These are phyloP conservation scores for Pterocarpus santalinus DNA, from an alignment of 306 rosid species.

Conservation along the genomic window DNA sequence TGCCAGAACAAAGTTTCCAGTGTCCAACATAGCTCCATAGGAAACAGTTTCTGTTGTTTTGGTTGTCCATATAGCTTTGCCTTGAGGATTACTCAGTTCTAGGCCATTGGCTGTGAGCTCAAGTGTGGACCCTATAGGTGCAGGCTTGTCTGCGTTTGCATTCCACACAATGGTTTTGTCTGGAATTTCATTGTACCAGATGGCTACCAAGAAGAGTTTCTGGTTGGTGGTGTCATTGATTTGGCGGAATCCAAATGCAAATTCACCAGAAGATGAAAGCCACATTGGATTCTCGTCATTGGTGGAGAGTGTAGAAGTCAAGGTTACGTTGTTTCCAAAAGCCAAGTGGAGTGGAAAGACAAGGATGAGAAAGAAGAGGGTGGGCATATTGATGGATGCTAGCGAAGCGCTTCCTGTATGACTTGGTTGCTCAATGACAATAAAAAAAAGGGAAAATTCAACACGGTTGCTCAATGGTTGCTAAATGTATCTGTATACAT, in stretches of 20 bases:
- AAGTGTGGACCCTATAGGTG: constrained; percentile 51
- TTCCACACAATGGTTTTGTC: constrained; percentile 58
- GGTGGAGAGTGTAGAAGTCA: constrained; percentile 30
- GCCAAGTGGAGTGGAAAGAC: neutral
- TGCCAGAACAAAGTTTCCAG: constrained; percentile 60
- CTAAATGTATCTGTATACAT: too few species aligned
- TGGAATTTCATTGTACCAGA: constrained; percentile 59
- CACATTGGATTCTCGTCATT: constrained; percentile 23
- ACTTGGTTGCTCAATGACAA: too few species aligned
- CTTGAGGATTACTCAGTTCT: constrained; percentile 32
- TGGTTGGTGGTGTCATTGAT: neutral
- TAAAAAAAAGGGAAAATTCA: too few species aligned
- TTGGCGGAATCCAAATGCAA: constrained; percentile 63
- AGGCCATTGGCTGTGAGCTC: constrained; percentile 48
- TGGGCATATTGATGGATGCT: constrained; percentile 25
- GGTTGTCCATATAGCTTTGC: constrained; percentile 35
- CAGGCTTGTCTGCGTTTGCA: constrained; percentile 37
- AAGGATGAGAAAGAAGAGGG: neutral
- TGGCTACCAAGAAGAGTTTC: constrained; percentile 50
- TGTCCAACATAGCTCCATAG: constrained; percentile 57
- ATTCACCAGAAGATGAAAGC: constrained; percentile 53
- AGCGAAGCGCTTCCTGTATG: too few species aligned
- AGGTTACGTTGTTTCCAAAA: neutral
- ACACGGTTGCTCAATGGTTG: too few species aligned
- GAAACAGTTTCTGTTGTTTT: constrained; percentile 13